Base-by-base conservation (phyloP, 768 basidiomycete species). In the Naganishia kalamii region DNA sequence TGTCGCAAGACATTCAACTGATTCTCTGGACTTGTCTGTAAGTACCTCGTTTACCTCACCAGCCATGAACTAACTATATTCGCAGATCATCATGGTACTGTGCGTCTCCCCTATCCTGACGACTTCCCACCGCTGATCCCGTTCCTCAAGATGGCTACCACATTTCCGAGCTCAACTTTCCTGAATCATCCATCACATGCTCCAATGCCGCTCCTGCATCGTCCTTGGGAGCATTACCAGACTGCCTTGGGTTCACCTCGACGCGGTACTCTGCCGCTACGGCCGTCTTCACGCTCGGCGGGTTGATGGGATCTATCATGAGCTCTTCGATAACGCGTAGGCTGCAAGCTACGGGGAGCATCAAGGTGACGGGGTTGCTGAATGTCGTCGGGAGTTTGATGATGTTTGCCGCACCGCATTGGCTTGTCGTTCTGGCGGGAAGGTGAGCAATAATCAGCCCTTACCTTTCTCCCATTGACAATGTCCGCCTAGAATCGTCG, bases 151-250 rank as follows among this genome's bases (percentile, higher is more conserved):
- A 61, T 79, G 92, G 92, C n/a, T 96, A 88, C 77, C 90, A 94
- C 76, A 89, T 92, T 44, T 89, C 91, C 1, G 87, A 87, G 17
- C 83, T 97, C 65, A 97, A 97, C 76, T 91, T 92, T 75, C 86
- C 93, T 27, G 86, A 90, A 73, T 83, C 83, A 4, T 74, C 87
- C 46, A 74, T 92, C 63, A 90, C 88, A 3, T 94, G 91, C 80
- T 62, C 62, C 12, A 65, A 29, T 25, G 76, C 60, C 49, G 54
- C 13, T 67, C 63, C 67, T 4, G 32, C 66, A 44, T 33, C 48
- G 4, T 21, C 37, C 3, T 3, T 37, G n/a, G 2, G 2, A 19
- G 35, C 35, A 8, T 79, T 89, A 10, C 84, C 88, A 2, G 81
- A 85, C 37, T 94, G 92, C 79, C 86, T 94, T 33, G 84, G 84